These are phyloP conservation scores for Capronia epimyces DNA, from an alignment of 2,329 filamentous ascomycete genomes.

Conservation along the genomic window DNA sequence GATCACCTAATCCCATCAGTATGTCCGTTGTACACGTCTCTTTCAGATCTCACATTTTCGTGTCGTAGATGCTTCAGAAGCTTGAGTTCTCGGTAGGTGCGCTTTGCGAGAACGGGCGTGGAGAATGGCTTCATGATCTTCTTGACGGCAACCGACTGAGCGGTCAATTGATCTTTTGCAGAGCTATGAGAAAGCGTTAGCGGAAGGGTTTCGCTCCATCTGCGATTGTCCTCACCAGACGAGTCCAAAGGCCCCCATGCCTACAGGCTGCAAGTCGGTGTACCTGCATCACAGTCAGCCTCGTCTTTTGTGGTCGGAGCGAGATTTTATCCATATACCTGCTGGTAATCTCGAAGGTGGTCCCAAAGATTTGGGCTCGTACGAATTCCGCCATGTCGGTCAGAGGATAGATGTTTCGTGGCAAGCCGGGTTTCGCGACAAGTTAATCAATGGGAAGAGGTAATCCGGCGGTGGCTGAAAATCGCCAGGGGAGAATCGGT, in stretches of 20 bases:
- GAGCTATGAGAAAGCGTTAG: slow-evolving; percentile 58
- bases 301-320: slow-evolving; percentile 14
- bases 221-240: slow-evolving; percentile 68
- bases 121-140: slow-evolving; percentile 99
- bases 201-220: background rate
- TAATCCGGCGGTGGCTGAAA: background rate
- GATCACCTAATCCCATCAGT: slow-evolving; percentile 63
- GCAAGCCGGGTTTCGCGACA: background rate
- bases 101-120: slow-evolving; percentile 95
- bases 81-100: slow-evolving; percentile 96
- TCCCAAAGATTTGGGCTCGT: slow-evolving; percentile 97
- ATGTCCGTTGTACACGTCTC: slow-evolving; percentile 16
- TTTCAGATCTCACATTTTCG: slow-evolving; percentile 68
- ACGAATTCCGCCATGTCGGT: slow-evolving; percentile 95
- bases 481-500: background rate
- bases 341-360: slow-evolving; percentile 98
- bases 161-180: slow-evolving; percentile 94
- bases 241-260: slow-evolving; percentile 97
- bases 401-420: background rate
- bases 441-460: background rate
- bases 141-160: slow-evolving; percentile 95
- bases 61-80: slow-evolving; percentile 93
- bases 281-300: slow-evolving; percentile 57
- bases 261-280: slow-evolving; percentile 94
- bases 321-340: slow-evolving; percentile 54